Evolutionary conservation across 306 rosid species (phyloP), one percentile per base, ranked within the genome.

Genomic region (Mucuna pruriens): DNA sequence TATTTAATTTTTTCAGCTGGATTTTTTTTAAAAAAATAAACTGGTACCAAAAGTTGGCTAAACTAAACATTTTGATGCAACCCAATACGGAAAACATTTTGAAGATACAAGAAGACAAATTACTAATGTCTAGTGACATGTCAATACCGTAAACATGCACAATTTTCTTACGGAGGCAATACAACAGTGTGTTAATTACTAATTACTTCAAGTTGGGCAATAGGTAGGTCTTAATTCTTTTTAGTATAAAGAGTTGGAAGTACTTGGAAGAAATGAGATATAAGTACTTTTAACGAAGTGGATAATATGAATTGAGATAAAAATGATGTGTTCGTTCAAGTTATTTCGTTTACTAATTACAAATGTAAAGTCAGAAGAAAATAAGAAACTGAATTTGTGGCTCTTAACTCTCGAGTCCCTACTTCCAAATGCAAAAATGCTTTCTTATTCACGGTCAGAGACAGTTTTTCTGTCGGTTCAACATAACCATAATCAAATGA

Each of bases 391-490:
- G 46, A 31, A 49, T 57, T 57, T 25, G n/a, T 58, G 36, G 65
- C 7, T 55, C 6, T 17, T 2, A n/a, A n/a, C 23, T 6, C 33
- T 51, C 3, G 22, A 33, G 34, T 10, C 34, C 36, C 51, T 20
- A 69, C 60, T 70, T 48, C 16, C 42, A 25, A 70, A 36, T 34
- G 34, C 45, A 26, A 7, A 17, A 49, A 7, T 71, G 71, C 48
- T 45, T 74, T 42, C 52, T n/a, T 55, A 22, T 44, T 22, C 46
- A 22, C 6, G 13, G 15, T 46, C 5, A 9, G 46, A 46, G 39
- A 7, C 38, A 40, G 6, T 9, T 74, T 72, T 61, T 72, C 7
- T 77, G 49, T 65, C 51, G 80, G 82, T 74, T 68, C 82, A 49
- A 57, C 76, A 10, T 42, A 73, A 57, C 64, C 60, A 44, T 25